Evolutionary conservation across 805 yeast species (phyloP).

Genomic region (Vanderwaltozyma yarrowii): DNA sequence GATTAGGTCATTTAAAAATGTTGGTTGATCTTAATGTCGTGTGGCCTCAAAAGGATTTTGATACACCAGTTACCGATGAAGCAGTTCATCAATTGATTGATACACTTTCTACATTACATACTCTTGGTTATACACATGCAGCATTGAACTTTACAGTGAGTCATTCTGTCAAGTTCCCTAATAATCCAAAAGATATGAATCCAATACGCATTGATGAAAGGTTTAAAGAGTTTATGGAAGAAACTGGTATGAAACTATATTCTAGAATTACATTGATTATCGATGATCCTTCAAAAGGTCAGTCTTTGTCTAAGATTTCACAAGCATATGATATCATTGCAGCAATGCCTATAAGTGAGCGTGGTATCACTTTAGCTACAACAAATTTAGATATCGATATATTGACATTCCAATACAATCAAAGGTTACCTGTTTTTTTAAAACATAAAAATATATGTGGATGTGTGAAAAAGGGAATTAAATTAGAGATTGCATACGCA

Average conservation of each 20-base stretch:
- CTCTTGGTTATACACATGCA: constrained; percentile 62
- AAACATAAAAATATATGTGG: constrained; percentile 79
- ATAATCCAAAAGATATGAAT: constrained; percentile 33
- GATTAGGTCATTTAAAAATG: constrained; percentile 21
- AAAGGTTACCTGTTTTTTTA: constrained; percentile 62
- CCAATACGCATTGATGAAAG: constrained; percentile 30
- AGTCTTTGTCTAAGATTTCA: constrained; percentile 31
- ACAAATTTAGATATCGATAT: constrained; percentile 73
- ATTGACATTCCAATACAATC: constrained; percentile 57
- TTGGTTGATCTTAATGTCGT: constrained; percentile 60
- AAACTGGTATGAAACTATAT: constrained; percentile 39
- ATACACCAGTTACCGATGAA: constrained; percentile 30
- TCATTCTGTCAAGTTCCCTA: constrained; percentile 45
- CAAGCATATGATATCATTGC: constrained; percentile 67
- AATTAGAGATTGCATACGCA: constrained; percentile 67
- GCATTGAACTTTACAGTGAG: constrained; percentile 60
- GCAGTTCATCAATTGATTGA: constrained; percentile 39
- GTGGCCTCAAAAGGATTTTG: constrained; percentile 54
- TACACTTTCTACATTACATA: constrained; percentile 42
- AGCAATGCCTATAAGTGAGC: constrained; percentile 70
- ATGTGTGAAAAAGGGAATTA: constrained; percentile 73
- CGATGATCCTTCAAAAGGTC: constrained; percentile 70
- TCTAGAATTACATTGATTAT: constrained; percentile 68
- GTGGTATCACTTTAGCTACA: constrained; percentile 64
- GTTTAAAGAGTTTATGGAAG: constrained; percentile 23